These are phyloP conservation scores for Ceratobasidium sp. DNA, from an alignment of 1,284 basidiomycete species.

Conservation along the genomic window DNA sequence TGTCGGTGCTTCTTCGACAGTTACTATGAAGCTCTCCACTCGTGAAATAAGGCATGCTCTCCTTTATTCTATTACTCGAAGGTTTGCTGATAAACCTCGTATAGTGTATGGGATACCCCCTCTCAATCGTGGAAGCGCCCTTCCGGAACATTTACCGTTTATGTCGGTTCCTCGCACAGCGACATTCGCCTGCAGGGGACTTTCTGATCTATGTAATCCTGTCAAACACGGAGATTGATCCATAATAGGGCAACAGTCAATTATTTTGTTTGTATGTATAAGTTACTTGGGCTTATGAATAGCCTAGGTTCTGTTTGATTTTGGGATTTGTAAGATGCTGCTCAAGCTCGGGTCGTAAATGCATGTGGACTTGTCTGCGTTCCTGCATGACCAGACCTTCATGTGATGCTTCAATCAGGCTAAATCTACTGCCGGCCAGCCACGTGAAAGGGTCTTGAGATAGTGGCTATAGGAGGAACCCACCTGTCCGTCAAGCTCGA, in stretches of 20 bases:
- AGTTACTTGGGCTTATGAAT: background rate
- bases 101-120: slow-evolving; percentile 37
- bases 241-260: background rate
- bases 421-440: background rate
- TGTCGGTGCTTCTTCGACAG: slow-evolving; percentile 33
- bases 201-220: slow-evolving; percentile 7
- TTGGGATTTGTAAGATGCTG: too few species aligned
- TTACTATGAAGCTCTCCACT: slow-evolving; percentile 17
- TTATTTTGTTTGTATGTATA: background rate
- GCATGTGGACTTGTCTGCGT: too few species aligned
- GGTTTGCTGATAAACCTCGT: background rate
- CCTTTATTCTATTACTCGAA: background rate
- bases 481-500: too few species aligned
- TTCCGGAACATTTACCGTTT: slow-evolving; percentile 36
- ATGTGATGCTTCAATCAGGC: background rate
- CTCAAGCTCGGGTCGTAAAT: too few species aligned
- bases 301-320: background rate
- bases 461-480: too few species aligned
- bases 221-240: background rate
- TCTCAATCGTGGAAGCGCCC: slow-evolving; percentile 38
- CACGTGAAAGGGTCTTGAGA: background rate
- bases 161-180: slow-evolving; percentile 33
- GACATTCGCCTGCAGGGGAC: slow-evolving; percentile 36
- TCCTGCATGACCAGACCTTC: background rate
- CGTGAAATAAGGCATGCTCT: slow-evolving; percentile 33